Percentiles rank a stretch among this genome's conserved stretches.
Conservation (phyloP, 1,284 basidiomycete genomes). For the Tilletia indica region DNA sequence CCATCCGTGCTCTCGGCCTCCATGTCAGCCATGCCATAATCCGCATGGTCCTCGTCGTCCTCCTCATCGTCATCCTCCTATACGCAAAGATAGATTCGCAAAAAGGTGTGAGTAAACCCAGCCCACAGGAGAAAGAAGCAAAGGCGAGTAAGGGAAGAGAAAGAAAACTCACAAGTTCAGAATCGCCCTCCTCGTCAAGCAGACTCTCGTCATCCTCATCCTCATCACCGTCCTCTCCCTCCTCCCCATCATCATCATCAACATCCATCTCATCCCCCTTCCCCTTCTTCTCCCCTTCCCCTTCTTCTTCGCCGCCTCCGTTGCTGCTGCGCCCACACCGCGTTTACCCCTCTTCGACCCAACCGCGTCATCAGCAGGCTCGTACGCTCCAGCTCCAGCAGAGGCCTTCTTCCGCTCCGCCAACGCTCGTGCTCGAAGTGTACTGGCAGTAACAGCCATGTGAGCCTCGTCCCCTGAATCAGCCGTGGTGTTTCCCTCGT, state of each 20-base stretch:
- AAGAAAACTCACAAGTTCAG: not conserved
- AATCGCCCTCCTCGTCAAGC: constrained; percentile 5
- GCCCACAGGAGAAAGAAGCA: not conserved
- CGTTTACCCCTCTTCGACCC: not conserved
- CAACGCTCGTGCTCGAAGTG: not conserved
- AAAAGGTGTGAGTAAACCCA: not conserved
- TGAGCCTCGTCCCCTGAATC: not conserved
- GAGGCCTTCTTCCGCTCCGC: not conserved
- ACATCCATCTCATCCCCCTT: not conserved
- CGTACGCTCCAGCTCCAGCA: not conserved
- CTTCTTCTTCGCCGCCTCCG: not conserved
- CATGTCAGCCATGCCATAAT: constrained; percentile 13
- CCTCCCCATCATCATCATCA: constrained; percentile 1
- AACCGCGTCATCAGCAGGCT: not conserved
- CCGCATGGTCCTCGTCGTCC: constrained; percentile 15
- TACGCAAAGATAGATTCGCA: not conserved
- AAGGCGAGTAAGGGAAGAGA: not conserved
- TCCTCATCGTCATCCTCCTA: constrained; percentile 11
- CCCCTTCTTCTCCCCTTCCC: not conserved
- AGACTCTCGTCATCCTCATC: constrained; percentile 10
- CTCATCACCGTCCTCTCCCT: not conserved
- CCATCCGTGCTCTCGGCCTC: constrained; percentile 17
- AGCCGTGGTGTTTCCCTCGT: constrained; percentile 10
- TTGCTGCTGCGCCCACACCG: not conserved
- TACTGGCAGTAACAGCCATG: not conserved